Percentiles rank a stretch among this genome's conserved stretches.
These are phyloP conservation scores for Lactarius sanguifluus DNA, from an alignment of 768 basidiomycete species.

Conservation along the genomic window DNA sequence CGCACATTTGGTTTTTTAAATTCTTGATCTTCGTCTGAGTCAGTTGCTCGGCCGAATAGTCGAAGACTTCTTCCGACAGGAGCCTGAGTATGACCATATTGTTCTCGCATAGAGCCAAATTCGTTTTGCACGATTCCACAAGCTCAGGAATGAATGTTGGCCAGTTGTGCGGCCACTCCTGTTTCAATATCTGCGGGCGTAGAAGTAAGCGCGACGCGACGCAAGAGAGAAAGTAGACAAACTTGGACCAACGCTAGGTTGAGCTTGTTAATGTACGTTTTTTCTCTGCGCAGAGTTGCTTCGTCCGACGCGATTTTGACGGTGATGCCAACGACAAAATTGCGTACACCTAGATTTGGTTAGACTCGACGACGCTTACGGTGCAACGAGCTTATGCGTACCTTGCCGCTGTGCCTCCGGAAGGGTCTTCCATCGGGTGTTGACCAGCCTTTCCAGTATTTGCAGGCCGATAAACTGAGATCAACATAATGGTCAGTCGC, in stretches of 20 bases:
- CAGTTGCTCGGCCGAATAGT: conserved; percentile 98
- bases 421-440: conserved; percentile 92
- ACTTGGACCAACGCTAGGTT: conserved; percentile 96
- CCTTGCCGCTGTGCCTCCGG: conserved; percentile 94
- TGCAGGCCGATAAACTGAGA: conserved; percentile 77
- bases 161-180: conserved; percentile 99
- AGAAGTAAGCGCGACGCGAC: conserved; percentile 10
- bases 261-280: conserved; percentile 92
- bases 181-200: conserved; percentile 84
- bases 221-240: conserved; percentile 29
- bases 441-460: conserved; percentile 94
- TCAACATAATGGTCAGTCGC: conserved; percentile 10
- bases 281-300: conserved; percentile 82
- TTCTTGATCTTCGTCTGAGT: conserved; percentile 97
- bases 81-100: conserved; percentile 99
- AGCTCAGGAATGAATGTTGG: conserved; percentile 96
- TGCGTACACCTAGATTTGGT: conserved; percentile 72
- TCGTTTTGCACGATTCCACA: conserved; percentile 95
- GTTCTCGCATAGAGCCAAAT: conserved; percentile 96
- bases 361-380: conserved; percentile 22
- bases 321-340: conserved; percentile 91
- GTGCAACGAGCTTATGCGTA: conserved; percentile 33
- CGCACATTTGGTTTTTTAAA: conserved; percentile 97
- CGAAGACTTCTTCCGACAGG: conserved; percentile 98
- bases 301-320: conserved; percentile 95